Conservation (phyloP, 176 grass and related monocot genomes). For the Sorghum bicolor region DNA sequence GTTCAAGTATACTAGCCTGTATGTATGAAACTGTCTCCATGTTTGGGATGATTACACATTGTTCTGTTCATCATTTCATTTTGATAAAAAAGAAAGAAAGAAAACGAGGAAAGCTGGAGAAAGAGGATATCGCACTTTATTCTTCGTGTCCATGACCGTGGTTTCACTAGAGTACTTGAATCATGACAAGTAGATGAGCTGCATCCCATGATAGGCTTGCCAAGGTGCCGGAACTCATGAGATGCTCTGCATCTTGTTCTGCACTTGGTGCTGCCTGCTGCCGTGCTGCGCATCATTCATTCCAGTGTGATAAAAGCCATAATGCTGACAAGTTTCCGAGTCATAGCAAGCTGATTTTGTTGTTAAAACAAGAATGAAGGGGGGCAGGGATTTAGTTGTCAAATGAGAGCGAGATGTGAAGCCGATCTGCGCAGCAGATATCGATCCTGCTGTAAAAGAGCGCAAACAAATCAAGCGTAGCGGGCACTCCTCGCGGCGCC, state of each 20-base stretch:
- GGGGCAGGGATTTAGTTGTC: background rate
- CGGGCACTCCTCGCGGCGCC: conserved; percentile 4
- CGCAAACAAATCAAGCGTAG: background rate
- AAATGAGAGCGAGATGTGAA: background rate
- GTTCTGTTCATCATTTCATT: conserved; percentile 29
- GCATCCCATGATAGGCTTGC: conserved; percentile 16
- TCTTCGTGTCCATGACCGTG: conserved; percentile 13
- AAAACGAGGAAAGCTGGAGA: background rate
- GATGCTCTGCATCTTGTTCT: conserved; percentile 6
- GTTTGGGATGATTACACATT: background rate
- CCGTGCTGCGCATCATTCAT: background rate
- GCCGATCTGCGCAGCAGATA: background rate
- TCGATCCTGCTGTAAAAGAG: background rate
- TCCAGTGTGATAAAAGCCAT: background rate
- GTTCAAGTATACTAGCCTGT: conserved; percentile 2
- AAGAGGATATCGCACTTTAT: conserved; percentile 1
- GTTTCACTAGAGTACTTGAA: background rate
- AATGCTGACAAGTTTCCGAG: background rate
- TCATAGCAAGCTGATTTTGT: background rate
- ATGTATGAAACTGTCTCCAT: background rate
- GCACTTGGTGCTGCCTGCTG: background rate
- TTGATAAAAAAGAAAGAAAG: background rate
- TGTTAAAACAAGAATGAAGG: background rate
- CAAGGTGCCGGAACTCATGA: background rate
- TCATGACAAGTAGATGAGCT: conserved; percentile 11